Base-by-base conservation (phyloP, 805 yeast species). In the Saccharomycopsis capsularis region DNA sequence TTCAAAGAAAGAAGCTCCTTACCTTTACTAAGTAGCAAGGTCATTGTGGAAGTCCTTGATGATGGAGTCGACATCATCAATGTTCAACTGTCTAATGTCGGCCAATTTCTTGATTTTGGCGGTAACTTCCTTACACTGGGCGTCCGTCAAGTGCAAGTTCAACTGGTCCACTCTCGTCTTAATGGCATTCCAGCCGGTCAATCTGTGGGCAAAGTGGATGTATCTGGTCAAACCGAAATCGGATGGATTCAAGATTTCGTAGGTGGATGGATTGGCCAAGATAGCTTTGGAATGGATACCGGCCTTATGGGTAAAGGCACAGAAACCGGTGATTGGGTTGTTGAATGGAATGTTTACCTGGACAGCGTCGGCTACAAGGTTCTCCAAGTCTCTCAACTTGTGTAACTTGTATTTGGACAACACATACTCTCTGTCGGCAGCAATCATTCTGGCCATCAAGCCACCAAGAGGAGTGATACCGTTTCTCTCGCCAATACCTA, bases 271-370 rank as follows among this genome's bases (percentile, higher is more conserved):
- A 71, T 91, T 93, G 51, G 99, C 99, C 57, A 91, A 78, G 59
- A 91, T 91, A 50, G 98, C 98, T 76, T 93, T 91, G 61, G 99
- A 98, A 68, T 91, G 99, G 66, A 91, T 90, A 69, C 99, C 99
- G 51, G 99, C 99, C 77, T 91, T 91, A 75, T 91, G 99, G 52
- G 99, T 91, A 74, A 91, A 91, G 41, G 99, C 99, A 75, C 98
- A 93, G 83, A 93, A 93, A 30, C 99, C 99, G 38, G 99, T 91
- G 68, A 91, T 88, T 60, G 98, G 98, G 74, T 91, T 91, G 78
- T 91, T 91, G 78, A 91, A 91, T 52, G 99, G 99, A 62, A 93
- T 78, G 70, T 91, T 91, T 55, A 91, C 96, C 71, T 88, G 95
- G 48, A 91, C 98, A 43, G 96, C 95, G 59, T 91, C 96, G 38